Evolutionary conservation across 768 basidiomycete species (phyloP).

Genomic region (Neoboletus subvelutipes): DNA sequence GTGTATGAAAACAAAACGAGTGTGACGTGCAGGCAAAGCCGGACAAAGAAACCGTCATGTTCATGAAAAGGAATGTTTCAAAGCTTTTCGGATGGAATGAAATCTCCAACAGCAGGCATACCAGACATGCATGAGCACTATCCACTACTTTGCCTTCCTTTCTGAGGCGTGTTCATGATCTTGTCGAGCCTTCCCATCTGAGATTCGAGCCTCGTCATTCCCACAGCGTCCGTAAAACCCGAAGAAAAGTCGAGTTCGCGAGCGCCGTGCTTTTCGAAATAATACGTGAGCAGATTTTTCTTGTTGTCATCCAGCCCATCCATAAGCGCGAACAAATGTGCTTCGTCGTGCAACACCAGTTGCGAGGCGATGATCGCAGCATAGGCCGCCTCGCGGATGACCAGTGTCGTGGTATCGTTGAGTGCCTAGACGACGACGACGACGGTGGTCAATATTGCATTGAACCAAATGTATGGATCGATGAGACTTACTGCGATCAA

Average conservation of each 20-base stretch:
- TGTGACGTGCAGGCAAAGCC: conserved; percentile 5
- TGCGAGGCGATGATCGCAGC: conserved; percentile 83
- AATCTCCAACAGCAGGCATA: background rate
- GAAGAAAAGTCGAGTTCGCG: conserved; percentile 46
- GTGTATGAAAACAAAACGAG: conserved; percentile 17
- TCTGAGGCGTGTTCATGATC: conserved; percentile 72
- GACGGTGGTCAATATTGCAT: conserved; percentile 1
- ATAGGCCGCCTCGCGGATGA: conserved; percentile 81
- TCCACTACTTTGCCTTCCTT: conserved; percentile 16
- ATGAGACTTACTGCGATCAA: conserved; percentile 58
- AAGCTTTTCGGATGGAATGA: background rate
- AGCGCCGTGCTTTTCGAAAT: conserved; percentile 85
- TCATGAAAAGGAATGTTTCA: background rate
- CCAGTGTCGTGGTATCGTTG: conserved; percentile 69
- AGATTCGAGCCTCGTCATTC: conserved; percentile 71
- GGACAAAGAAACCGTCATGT: background rate
- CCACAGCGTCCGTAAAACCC: conserved; percentile 35
- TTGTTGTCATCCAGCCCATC: conserved; percentile 86
- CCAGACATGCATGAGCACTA: background rate
- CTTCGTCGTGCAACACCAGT: conserved; percentile 78
- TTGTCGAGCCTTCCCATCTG: conserved; percentile 81
- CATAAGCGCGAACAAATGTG: conserved; percentile 75
- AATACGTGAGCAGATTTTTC: conserved; percentile 85
- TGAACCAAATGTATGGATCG: background rate
- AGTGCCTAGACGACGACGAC: conserved; percentile 48